Evolutionary conservation across 805 yeast genomes (phyloP).

Genomic region (Myxozyma lipomycoides): DNA sequence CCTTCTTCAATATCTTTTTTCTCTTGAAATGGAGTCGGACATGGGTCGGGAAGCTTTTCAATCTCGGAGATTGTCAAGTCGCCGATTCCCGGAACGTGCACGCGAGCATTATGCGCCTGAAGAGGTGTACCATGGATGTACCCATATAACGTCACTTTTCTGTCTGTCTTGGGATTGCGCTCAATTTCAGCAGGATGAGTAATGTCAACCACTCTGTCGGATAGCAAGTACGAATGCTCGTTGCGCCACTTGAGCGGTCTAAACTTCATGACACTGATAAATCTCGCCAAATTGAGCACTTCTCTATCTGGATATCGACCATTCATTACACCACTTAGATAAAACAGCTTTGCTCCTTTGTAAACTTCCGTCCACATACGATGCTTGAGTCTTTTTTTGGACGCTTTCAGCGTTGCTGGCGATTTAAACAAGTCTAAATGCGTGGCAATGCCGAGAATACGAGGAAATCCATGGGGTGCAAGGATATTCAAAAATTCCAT

Average conservation of each 20-base stretch:
- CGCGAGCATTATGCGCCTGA: slow-evolving; percentile 60
- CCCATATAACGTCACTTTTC: slow-evolving; percentile 89
- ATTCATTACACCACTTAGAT: slow-evolving; percentile 89
- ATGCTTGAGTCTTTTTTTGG: slow-evolving; percentile 86
- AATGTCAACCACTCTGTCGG: slow-evolving; percentile 87
- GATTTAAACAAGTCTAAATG: slow-evolving; percentile 92
- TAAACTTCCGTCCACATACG: slow-evolving; percentile 99
- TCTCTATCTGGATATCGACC: slow-evolving; percentile 98
- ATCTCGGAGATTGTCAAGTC: slow-evolving; percentile 71
- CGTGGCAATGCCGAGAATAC: slow-evolving; percentile 91
- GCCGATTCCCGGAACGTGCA: slow-evolving; percentile 95
- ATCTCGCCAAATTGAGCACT: slow-evolving; percentile 82
- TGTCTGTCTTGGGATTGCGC: slow-evolving; percentile 73
- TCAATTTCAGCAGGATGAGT: slow-evolving; percentile 87
- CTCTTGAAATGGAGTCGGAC: slow-evolving; percentile 93
- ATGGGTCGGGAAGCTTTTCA: slow-evolving; percentile 95
- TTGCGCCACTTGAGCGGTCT: slow-evolving; percentile 99
- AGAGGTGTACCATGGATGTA: slow-evolving; percentile 92
- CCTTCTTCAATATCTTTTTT: slow-evolving; percentile 78
- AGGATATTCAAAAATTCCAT: slow-evolving; percentile 97
- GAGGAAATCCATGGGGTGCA: slow-evolving; percentile 98
- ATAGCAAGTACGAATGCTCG: slow-evolving; percentile 91
- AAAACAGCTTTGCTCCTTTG: slow-evolving; percentile 94
- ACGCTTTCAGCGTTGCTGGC: slow-evolving; percentile 81
- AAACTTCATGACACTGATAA: slow-evolving; percentile 95